A percentile compares a stretch with the other conserved stretches of the same genome.
These are phyloP conservation scores for Phytophthora chlamydospora DNA, from an alignment of 352 stramenopile genomes.

Conservation along the genomic window DNA sequence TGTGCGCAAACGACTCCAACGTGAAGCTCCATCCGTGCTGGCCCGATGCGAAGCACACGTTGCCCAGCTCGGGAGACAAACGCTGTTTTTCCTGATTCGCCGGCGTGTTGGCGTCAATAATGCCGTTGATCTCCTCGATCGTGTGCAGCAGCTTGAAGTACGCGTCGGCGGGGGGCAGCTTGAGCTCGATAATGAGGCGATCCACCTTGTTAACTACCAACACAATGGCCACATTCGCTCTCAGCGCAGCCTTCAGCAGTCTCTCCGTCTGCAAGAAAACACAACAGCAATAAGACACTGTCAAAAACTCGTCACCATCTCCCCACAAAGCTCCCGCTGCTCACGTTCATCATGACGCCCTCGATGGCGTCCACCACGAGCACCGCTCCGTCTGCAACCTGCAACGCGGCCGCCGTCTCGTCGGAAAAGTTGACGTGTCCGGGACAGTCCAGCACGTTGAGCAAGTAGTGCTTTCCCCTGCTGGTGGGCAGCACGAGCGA, in stretches of 20 bases:
- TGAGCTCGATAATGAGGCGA: slow-evolving; percentile 98
- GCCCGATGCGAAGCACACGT: slow-evolving; percentile 97
- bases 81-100: slow-evolving; percentile 50
- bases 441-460: slow-evolving; percentile 98
- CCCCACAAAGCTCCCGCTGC: slow-evolving; percentile 2
- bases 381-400: slow-evolving; percentile 94
- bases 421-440: slow-evolving; percentile 98
- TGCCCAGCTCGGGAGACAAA: slow-evolving; percentile 94
- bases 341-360: slow-evolving; percentile 97
- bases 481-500: slow-evolving; percentile 94
- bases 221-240: slow-evolving; percentile 89
- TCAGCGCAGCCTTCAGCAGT: slow-evolving; percentile 92
- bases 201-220: slow-evolving; percentile 99
- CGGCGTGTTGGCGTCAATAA: slow-evolving; percentile 81
- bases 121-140: slow-evolving; percentile 97
- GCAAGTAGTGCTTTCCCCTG: slow-evolving; percentile 94
- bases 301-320: background rate
- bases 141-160: slow-evolving; percentile 98
- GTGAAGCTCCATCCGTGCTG: slow-evolving; percentile 98
- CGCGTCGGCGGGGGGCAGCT: slow-evolving; percentile 96
- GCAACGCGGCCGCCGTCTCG: slow-evolving; percentile 93
- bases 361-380: slow-evolving; percentile 98
- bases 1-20: slow-evolving; percentile 94
- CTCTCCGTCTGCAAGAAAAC: slow-evolving; percentile 90
- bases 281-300: slow-evolving; percentile 10